These are phyloP conservation scores for Physcia stellaris DNA, from an alignment of 495 filamentous ascomycete species.

Conservation along the genomic window DNA sequence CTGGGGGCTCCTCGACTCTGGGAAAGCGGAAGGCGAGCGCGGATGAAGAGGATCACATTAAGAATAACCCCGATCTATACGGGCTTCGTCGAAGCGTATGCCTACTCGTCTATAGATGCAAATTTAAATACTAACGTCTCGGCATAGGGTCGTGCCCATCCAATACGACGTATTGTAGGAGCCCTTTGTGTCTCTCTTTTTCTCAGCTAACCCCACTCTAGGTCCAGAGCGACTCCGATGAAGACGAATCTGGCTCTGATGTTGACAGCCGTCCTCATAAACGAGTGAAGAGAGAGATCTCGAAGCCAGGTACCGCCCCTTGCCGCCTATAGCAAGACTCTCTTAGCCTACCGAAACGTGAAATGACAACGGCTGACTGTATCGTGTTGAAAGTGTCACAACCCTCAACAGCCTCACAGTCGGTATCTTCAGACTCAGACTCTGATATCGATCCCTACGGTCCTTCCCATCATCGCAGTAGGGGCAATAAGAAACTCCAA, in stretches of 20 bases:
- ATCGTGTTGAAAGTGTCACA: no score
- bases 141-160: slow-evolving; percentile 39
- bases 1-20: slow-evolving; percentile 46
- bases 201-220: slow-evolving; percentile 25
- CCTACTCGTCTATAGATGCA: slow-evolving; percentile 6
- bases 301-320: slow-evolving; percentile 18
- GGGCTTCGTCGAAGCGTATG: slow-evolving; percentile 83
- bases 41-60: slow-evolving; percentile 68
- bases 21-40: slow-evolving; percentile 63
- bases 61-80: slow-evolving; percentile 90
- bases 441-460: slow-evolving; percentile 60
- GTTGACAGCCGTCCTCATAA: slow-evolving; percentile 27
- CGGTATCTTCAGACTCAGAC: slow-evolving; percentile 45
- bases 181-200: neutral
- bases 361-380: neutral
- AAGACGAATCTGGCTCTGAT: slow-evolving; percentile 57
- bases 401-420: slow-evolving; percentile 42
- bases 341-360: slow-evolving; percentile 9
- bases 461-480: slow-evolving; percentile 45
- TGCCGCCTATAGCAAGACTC: neutral
- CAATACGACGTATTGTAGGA: slow-evolving; percentile 33
- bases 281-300: slow-evolving; percentile 24
- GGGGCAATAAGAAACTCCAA: slow-evolving; percentile 54
- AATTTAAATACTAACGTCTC: slow-evolving; percentile 17
- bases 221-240: slow-evolving; percentile 61